A percentile compares a stretch with the other conserved stretches of the same genome.
Conservation (phyloP, 129 eudicot species). For the Flaveria bidentis region DNA sequence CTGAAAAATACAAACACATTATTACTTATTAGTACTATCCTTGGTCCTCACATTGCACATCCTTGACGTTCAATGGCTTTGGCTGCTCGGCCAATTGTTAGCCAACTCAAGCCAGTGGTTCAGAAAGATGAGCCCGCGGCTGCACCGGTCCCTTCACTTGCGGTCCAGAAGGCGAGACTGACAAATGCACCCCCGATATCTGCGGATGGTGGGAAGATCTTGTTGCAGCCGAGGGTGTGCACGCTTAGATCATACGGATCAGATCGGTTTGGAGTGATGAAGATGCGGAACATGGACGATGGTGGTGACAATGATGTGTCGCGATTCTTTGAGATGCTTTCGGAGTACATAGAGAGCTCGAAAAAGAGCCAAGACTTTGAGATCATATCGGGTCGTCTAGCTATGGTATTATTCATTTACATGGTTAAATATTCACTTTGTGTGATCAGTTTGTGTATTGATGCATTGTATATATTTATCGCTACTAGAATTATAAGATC, state of each 20-base stretch:
- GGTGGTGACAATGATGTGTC: slow-evolving; percentile 49
- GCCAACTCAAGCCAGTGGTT: slow-evolving; percentile 42
- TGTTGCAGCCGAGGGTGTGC: slow-evolving; percentile 83
- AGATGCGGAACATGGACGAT: slow-evolving; percentile 23
- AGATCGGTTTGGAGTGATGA: slow-evolving; percentile 56
- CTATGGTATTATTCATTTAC: slow-evolving; percentile 66
- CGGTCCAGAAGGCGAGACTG: slow-evolving; percentile 45
- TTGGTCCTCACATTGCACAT: slow-evolving; percentile 8
- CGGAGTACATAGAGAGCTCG: slow-evolving; percentile 81
- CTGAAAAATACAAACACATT: slow-evolving; percentile 17
- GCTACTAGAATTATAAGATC: neutral
- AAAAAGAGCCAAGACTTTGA: slow-evolving; percentile 87
- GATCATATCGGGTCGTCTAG: slow-evolving; percentile 89
- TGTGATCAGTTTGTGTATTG: neutral
- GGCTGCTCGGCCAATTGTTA: slow-evolving; percentile 54
- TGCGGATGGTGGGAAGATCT: slow-evolving; percentile 50
- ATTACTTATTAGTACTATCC: slow-evolving; percentile 10
- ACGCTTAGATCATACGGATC: slow-evolving; percentile 79
- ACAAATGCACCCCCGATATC: neutral
- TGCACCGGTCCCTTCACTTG: slow-evolving; percentile 15
- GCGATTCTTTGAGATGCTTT: slow-evolving; percentile 61
- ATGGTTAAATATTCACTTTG: neutral
- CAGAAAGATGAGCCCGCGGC: slow-evolving; percentile 31
- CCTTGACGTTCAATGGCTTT: slow-evolving; percentile 48
- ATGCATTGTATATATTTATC: neutral